These are phyloP conservation scores for Physaria fendleri DNA, from an alignment of 345 rosid species.

Conservation along the genomic window DNA sequence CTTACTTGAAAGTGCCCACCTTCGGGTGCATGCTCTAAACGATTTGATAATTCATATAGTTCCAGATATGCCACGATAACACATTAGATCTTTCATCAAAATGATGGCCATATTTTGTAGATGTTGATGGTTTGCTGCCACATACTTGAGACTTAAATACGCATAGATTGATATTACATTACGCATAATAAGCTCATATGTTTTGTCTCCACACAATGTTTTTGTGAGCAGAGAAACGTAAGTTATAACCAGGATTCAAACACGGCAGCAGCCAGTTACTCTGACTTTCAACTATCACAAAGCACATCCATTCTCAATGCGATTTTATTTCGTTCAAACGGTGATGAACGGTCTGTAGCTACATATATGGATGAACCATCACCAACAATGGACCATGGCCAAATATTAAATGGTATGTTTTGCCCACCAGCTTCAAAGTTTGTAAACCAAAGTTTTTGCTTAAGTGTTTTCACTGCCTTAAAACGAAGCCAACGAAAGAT, in stretches of 20 bases:
- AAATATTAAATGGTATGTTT: too few species aligned
- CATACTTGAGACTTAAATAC: neutral
- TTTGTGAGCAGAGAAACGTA: constrained; percentile 47
- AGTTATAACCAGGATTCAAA: constrained; percentile 44
- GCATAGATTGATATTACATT: neutral
- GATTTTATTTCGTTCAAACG: too few species aligned
- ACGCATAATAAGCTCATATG: neutral
- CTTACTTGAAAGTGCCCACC: constrained; percentile 66
- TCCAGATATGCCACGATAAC: too few species aligned
- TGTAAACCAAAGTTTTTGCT: too few species aligned
- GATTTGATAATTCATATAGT: neutral
- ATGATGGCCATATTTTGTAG: neutral
- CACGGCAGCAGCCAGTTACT: constrained; percentile 57
- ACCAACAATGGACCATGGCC: too few species aligned
- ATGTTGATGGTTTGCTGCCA: neutral
- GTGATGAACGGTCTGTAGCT: too few species aligned
- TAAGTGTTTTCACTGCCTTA: too few species aligned
- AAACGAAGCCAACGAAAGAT: too few species aligned
- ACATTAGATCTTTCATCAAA: neutral
- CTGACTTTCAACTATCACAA: too few species aligned
- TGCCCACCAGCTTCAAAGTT: too few species aligned
- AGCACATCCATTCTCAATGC: too few species aligned
- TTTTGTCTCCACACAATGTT: neutral
- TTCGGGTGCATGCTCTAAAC: constrained; percentile 43
- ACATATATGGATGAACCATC: too few species aligned